Conservation (phyloP, 2,329 filamentous ascomycete species). For the Cordyceps farinosa region DNA sequence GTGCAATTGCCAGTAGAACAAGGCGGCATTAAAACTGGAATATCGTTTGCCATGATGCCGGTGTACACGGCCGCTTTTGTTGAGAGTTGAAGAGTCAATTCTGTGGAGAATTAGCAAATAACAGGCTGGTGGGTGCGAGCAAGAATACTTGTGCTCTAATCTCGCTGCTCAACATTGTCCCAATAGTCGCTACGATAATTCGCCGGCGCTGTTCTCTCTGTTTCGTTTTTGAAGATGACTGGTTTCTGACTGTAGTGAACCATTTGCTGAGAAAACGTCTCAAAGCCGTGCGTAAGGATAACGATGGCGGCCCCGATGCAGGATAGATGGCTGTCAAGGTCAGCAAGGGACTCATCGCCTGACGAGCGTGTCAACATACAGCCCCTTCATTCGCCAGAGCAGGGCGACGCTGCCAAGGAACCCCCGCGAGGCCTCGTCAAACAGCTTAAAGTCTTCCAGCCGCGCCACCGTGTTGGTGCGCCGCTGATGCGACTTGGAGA, state of each 20-base stretch:
- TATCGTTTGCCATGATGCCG: conserved; percentile 32
- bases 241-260: conserved; percentile 31
- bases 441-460: conserved; percentile 37
- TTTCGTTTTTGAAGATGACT: conserved; percentile 21
- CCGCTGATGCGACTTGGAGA: conserved; percentile 32
- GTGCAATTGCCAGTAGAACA: conserved; percentile 35
- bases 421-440: conserved; percentile 37
- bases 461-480: conserved; percentile 31
- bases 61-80: conserved; percentile 38
- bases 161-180: conserved; percentile 30
- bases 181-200: conserved; percentile 34
- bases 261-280: conserved; percentile 39
- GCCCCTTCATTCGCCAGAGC: conserved; percentile 34
- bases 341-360: background rate
- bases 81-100: conserved; percentile 28
- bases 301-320: conserved; percentile 37
- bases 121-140: too few species aligned
- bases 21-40: conserved; percentile 25
- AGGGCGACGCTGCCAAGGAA: conserved; percentile 34
- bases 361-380: conserved; percentile 21
- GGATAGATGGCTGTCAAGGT: conserved; percentile 30
- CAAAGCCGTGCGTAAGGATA: conserved; percentile 35
- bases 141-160: conserved; percentile 18
- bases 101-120: conserved; percentile 6
- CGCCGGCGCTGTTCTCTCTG: conserved; percentile 23